Base-by-base conservation (phyloP, 345 rosid species). In the Aegle marmelos region DNA sequence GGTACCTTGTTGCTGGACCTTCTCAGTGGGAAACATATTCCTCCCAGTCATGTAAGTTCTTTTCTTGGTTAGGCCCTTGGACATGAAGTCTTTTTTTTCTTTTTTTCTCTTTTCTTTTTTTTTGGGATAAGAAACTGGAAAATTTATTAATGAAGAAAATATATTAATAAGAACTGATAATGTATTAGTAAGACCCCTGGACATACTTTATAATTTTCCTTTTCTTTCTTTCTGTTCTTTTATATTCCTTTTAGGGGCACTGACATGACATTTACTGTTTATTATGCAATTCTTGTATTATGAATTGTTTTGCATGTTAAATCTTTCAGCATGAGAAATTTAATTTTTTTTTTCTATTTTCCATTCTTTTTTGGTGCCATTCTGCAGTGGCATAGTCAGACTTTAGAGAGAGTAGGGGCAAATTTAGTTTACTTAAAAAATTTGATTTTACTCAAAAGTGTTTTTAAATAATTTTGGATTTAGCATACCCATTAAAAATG, bases 1-100 rank as follows among this genome's bases (percentile, higher is more conserved):
- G 98, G 98, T 77, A 93, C 91, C 76, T 92, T 95, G 71, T 86
- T 95, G 87, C 83, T 95, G 76, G 98, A 95, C 82, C 98, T 95
- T 83, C 92, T 95, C 56, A 91, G 97, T 45, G 98, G 98, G 80
- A 94, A 92, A 80, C 98, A 94, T 87, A 94, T 94, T 86, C 95
- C 98, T 86, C 98, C 97, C 8, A 88, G 98, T 85, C 98, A 92
- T 79, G 98, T 95, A 85, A 90, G 92, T 85, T 70, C 56, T 78
- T 21, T 70, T n/a, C 72, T 72, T 53, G 24, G 6, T 30, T 53
- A 68, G 45, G 58, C 62, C 33, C 13, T 33, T 75, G 31, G 33
- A 65, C 36, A 50, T 28, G 33, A 37, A 37, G 41, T 37, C 41
- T 37, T 2, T 37, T 9, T 8, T 0, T 0, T 8, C 8, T 37